Base-by-base conservation (phyloP, 768 basidiomycete species). In the Tephrocybe sp. region DNA sequence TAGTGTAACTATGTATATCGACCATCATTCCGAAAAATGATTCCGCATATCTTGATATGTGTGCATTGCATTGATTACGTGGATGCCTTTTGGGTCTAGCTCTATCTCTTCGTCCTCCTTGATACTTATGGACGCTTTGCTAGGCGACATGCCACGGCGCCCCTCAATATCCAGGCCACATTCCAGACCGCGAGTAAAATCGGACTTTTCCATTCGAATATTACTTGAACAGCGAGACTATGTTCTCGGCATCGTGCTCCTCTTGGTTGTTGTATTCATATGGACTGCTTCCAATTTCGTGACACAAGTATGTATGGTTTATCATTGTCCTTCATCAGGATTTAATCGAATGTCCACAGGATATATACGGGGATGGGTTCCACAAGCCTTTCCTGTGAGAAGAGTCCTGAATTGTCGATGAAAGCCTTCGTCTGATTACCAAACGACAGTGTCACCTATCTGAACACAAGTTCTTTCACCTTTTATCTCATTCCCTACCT, bases 231-330 rank as follows among this genome's bases (percentile, higher is more conserved):
- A 63, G 36, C 67, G 58, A 34, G 68, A 75, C 44, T 80, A 76
- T 60, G 64, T 67, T 25, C 59, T 81, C 24, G 92, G 92, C 45
- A 84, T 93, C 46, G 70, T 71, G 23, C 71, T 93, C 37, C 79
- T 94, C 18, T 64, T 92, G 2, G 51, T 83, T 17, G 92, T 95
- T 45, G 91, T 93, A 32, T 54, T 90, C 30, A 77, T 97, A 11
- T 98, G 95, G 95, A 96, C 94, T 14, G 70, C 77, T 10, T 89
- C 88, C 41, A 95, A 87, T 66, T 96, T 94, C 62, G 74, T 96
- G 34, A 94, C 88, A 10, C 89, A 93, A 78, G 90, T 86, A 53
- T 38, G 68, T 44, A 38, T 43, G 21, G 5, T 21, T 11, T 20
- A 41, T 5, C 28, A 30, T 30, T 18, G 38, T 43, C 1, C 11